These are phyloP conservation scores for Platanthera guangdongensis DNA, from an alignment of 106 monocot genomes.

Conservation along the genomic window DNA sequence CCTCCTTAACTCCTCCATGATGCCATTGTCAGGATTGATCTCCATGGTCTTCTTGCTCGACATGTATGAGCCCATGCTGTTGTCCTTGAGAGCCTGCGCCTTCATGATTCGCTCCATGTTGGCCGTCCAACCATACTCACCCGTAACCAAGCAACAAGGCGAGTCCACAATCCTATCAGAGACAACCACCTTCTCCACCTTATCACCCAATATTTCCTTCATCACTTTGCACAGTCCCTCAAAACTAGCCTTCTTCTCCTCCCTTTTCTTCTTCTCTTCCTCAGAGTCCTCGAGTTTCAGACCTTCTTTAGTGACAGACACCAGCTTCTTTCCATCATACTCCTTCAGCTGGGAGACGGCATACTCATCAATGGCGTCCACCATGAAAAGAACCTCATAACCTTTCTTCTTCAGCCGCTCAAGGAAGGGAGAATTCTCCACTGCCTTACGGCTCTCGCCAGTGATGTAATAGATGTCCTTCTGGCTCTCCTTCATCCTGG, in stretches of 20 bases:
- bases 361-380: constrained; percentile 47
- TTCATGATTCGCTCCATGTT: constrained; percentile 58
- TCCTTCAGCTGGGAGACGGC: constrained; percentile 37
- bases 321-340: constrained; percentile 45
- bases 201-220: constrained; percentile 39
- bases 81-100: constrained; percentile 38
- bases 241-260: constrained; percentile 21
- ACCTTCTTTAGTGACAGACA: constrained; percentile 39
- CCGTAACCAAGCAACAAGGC: constrained; percentile 37
- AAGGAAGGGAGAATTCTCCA: constrained; percentile 45
- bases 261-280: constrained; percentile 41
- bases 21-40: constrained; percentile 42
- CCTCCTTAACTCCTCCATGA: constrained; percentile 37
- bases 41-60: constrained; percentile 47
- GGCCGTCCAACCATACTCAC: constrained; percentile 42
- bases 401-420: constrained; percentile 42
- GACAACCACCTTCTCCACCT: constrained; percentile 40
- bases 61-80: constrained; percentile 36
- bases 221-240: constrained; percentile 38
- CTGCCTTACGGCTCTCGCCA: constrained; percentile 41
- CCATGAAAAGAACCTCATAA: constrained; percentile 47
- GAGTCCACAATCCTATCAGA: constrained; percentile 41
- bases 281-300: constrained; percentile 38
- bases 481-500: constrained; percentile 47
- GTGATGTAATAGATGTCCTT: constrained; percentile 45